Evolutionary conservation across 2,329 filamentous ascomycete species (phyloP), one percentile per base, ranked within the genome.

Genomic region (Calonectria pteridis): DNA sequence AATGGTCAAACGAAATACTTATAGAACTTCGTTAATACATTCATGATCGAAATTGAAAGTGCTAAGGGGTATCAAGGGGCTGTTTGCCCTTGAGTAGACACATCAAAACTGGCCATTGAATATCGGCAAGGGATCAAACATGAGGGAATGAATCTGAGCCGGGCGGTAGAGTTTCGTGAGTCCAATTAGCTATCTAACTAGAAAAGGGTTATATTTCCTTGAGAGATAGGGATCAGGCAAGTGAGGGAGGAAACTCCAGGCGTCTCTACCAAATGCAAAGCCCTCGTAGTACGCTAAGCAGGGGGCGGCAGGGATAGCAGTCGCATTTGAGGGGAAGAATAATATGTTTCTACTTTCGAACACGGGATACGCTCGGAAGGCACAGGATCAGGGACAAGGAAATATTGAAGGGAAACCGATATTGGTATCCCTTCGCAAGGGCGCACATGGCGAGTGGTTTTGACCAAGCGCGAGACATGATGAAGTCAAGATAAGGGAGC

Each of bases 111-210:
- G 53, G 70, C 28, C 72, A 65, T 71, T 77, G 69, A 26, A 43
- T 58, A 68, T 33, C 29, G 14, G 43, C 43, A 33, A 73, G 65
- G 72, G 43, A 50, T 58, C 43, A 31, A 28, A 58, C 29, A 29
- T 14, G 53, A 43, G n/a, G 62, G 28, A 62, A 75, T 23, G 28
- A 67, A 51, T n/a, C 14, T 64, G 20, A 28, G 18, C 23, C 31
- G 26, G 65, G 67, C 37, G 4, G 43, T 37, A 29, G 9, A 10
- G 43, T 72, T 23, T 11, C 53, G 14, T 28, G 69, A 72, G 59
- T 70, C 55, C 67, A 58, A 72, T 74, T 78, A 49, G 51, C 50
- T 75, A 76, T 72, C 71, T 13, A 46, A 14, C 43, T 18, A 28
- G 13, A 18, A 46, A 37, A 37, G 31, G 40, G 31, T 20, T 33